These are phyloP conservation scores for Scheffersomyces ergatensis DNA, from an alignment of 805 yeast genomes.

Conservation along the genomic window DNA sequence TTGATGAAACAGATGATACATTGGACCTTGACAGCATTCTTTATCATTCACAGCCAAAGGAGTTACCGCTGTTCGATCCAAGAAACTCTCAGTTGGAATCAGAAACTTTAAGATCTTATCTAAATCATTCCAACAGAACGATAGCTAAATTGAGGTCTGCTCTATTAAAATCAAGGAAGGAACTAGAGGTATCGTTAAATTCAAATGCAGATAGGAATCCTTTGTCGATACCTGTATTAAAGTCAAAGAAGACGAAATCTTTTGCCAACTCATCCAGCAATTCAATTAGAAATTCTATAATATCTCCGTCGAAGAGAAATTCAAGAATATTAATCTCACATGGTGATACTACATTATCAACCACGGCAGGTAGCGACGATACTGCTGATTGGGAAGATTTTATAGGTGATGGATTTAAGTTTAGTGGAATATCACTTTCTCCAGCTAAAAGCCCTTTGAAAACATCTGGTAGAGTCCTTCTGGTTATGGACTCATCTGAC, in stretches of 20 bases:
- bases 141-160: slow-evolving; percentile 58
- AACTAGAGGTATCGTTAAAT: slow-evolving; percentile 14
- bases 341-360: slow-evolving; percentile 12
- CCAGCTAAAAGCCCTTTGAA: slow-evolving; percentile 6
- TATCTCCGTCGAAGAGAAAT: slow-evolving; percentile 35
- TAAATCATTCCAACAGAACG: slow-evolving; percentile 61
- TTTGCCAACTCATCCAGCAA: slow-evolving; percentile 3
- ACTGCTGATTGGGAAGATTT: slow-evolving; percentile 38
- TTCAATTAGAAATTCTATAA: slow-evolving; percentile 20
- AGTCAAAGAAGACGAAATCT: slow-evolving; percentile 5
- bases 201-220: slow-evolving; percentile 9
- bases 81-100: slow-evolving; percentile 51
- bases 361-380: slow-evolving; percentile 12
- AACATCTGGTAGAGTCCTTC: neutral
- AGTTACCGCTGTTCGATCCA: slow-evolving; percentile 27
- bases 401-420: slow-evolving; percentile 22
- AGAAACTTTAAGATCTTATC: slow-evolving; percentile 63
- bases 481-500: slow-evolving; percentile 23
- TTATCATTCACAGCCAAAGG: slow-evolving; percentile 23
- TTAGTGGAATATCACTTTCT: neutral
- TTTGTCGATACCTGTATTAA: slow-evolving; percentile 7
- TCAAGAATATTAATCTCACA: slow-evolving; percentile 30
- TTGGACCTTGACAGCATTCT: slow-evolving; percentile 32
- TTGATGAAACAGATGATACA: slow-evolving; percentile 37
- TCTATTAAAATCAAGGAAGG: slow-evolving; percentile 43